phyloP scores from a whole-genome alignment of 2,329 filamentous ascomycete genomes.

The Sporothrix inflata region DNA sequence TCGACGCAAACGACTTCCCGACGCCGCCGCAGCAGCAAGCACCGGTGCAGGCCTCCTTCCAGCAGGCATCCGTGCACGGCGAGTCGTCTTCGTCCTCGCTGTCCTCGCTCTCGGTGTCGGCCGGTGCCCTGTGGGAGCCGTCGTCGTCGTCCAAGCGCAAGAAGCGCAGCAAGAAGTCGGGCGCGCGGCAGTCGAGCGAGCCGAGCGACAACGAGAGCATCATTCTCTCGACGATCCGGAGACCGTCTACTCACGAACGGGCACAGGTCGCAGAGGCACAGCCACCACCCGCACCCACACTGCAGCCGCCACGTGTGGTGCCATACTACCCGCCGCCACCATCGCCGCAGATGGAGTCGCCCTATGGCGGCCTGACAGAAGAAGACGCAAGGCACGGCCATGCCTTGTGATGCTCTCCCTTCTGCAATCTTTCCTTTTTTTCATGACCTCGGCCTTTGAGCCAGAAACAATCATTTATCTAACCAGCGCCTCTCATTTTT shows the following conservation, averaged over 20 bases:
- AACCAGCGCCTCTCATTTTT: slow-evolving; percentile 21
- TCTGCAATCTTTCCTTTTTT: background rate
- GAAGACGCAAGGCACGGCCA: slow-evolving; percentile 27
- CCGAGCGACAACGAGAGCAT: slow-evolving; percentile 54
- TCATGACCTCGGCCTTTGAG: background rate
- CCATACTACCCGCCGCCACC: slow-evolving; percentile 26
- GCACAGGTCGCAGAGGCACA: slow-evolving; percentile 35
- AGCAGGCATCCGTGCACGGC: background rate
- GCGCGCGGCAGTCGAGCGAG: slow-evolving; percentile 40
- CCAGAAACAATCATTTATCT: slow-evolving; percentile 8
- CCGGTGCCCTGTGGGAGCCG: slow-evolving; percentile 28
- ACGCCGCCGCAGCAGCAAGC: background rate
- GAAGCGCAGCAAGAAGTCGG: background rate
- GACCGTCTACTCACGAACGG: background rate
- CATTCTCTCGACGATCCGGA: slow-evolving; percentile 35
- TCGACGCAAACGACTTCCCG: background rate
- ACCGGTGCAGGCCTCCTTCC: background rate
- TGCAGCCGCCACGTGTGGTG: slow-evolving; percentile 49
- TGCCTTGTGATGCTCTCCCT: slow-evolving; percentile 20
- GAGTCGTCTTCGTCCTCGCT: slow-evolving; percentile 17
- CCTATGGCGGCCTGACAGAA: slow-evolving; percentile 29
- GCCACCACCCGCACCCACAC: slow-evolving; percentile 42
- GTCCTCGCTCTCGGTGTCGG: slow-evolving; percentile 21
- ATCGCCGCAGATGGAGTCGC: slow-evolving; percentile 23
- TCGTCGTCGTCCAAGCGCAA: slow-evolving; percentile 3